Evolutionary conservation across 306 rosid species (phyloP).

Genomic region (Glycine tomentella): DNA sequence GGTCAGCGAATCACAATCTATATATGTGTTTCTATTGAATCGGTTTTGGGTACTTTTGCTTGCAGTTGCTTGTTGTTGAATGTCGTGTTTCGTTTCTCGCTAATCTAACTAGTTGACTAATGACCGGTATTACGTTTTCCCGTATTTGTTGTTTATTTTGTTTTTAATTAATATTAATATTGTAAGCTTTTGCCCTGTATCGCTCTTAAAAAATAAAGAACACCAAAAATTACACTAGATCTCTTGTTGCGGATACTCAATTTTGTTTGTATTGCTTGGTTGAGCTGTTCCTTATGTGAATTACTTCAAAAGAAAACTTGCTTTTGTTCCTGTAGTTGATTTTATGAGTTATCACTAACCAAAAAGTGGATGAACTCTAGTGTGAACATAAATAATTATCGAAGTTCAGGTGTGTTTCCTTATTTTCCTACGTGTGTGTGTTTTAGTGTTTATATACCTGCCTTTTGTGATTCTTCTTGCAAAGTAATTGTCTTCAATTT

Average conservation of each 20-base stretch:
- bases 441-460: not conserved
- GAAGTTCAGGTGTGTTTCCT: not conserved
- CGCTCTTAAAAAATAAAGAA: not conserved
- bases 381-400: not conserved
- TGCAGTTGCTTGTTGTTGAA: too few species aligned
- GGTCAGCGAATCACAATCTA: too few species aligned
- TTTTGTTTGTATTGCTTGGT: not conserved
- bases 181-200: not conserved
- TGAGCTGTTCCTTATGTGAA: not conserved
- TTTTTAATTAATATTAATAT: too few species aligned
- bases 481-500: not conserved
- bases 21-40: too few species aligned
- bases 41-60: too few species aligned
- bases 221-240: not conserved
- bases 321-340: not conserved
- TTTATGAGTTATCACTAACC: not conserved
- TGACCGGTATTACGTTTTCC: not conserved
- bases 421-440: not conserved
- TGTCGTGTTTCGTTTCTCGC: too few species aligned
- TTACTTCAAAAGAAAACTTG: not conserved
- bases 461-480: not conserved
- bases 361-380: not conserved
- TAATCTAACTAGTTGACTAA: not conserved
- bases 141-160: too few species aligned
- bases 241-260: not conserved